Percentiles rank a stretch among this genome's conserved stretches.
These are phyloP conservation scores for Penicillium brevicompactum DNA, from an alignment of 2,329 filamentous ascomycete species.

Conservation along the genomic window DNA sequence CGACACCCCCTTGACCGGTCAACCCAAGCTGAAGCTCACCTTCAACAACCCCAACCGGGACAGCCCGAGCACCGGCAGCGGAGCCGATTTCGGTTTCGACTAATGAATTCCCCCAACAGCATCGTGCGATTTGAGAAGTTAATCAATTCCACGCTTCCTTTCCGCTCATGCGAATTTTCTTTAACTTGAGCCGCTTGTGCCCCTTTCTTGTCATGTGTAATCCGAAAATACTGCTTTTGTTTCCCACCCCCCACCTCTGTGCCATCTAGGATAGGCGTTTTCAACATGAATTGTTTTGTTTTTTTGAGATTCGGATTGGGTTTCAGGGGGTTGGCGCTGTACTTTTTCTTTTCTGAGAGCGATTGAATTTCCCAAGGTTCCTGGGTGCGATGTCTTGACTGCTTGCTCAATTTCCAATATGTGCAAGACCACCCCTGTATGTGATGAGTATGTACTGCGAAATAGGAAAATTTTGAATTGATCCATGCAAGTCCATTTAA, in stretches of 20 bases:
- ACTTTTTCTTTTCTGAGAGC: conserved; percentile 7
- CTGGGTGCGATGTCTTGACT: conserved; percentile 6
- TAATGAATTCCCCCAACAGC: conserved; percentile 25
- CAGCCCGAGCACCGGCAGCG: conserved; percentile 34
- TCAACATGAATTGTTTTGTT: conserved; percentile 9
- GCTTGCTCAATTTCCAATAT: neutral
- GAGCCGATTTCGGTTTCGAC: conserved; percentile 34
- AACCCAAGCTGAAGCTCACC: conserved; percentile 69
- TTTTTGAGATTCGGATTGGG: conserved; percentile 13
- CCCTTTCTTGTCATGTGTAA: conserved; percentile 13
- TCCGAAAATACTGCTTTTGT: conserved; percentile 9
- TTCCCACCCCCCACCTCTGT: conserved; percentile 1
- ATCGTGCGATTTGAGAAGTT: neutral
- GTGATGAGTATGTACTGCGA: conserved; percentile 18
- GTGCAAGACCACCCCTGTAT: conserved; percentile 9
- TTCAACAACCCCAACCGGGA: conserved; percentile 50
- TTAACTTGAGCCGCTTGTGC: conserved; percentile 3
- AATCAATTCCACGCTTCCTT: neutral
- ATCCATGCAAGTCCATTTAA: neutral
- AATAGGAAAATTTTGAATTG: conserved; percentile 7
- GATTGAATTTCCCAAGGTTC: conserved; percentile 3
- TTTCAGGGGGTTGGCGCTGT: conserved; percentile 10
- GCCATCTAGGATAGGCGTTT: conserved; percentile 15
- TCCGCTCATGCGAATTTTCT: conserved; percentile 1
- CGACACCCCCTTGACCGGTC: conserved; percentile 66